Evolutionary conservation across 2,329 filamentous ascomycete species (phyloP), one percentile per base, ranked within the genome.

Genomic region (Phialemonium atrogriseum): DNA sequence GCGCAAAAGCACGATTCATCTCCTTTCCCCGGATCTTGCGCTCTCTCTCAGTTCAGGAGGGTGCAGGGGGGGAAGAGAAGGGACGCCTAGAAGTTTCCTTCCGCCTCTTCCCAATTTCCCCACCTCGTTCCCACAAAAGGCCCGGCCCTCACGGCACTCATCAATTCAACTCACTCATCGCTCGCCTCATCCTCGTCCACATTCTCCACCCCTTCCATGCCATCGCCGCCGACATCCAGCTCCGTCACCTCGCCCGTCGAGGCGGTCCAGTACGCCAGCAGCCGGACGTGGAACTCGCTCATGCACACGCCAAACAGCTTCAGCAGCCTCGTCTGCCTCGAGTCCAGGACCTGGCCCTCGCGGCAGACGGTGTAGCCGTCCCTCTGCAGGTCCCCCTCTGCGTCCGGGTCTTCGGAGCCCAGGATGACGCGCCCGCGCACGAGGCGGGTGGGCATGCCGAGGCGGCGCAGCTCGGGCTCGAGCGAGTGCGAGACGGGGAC

Each of bases 231-330:
- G 2, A 43, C 44, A 13, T 57, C 54, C 8, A 77, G 60, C 48
- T 78, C 71, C 5, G 70, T 81, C 42, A 81, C 72, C 41, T 75
- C 59, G 18, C 64, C 65, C 14, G 54, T 66, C n/a, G 70, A 66
- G 3, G 76, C 61, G 45, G 60, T 73, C 76, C 77, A 82, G 57
- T 80, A 81, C 52, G 87, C 88, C 56, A 83, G 64, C 43, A 94
- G 63, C 49, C 77, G 71, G 36, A 98, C 78, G 56, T 71, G 80
- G 65, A 98, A 98, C 64, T 96, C 87, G 36, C 86, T 84, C 60
- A 91, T 76, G 41, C 84, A 85, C 35, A 95, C 76, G 32, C 86
- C 82, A 61, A 98, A 96, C 49, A 94, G 70, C 74, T 96, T 96
- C 59, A 98, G 60, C 52, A 98, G 64, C 42, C 87, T 81, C 35